Base-by-base conservation (phyloP, 305 asterid species). In the Fraxinus sp. region DNA sequence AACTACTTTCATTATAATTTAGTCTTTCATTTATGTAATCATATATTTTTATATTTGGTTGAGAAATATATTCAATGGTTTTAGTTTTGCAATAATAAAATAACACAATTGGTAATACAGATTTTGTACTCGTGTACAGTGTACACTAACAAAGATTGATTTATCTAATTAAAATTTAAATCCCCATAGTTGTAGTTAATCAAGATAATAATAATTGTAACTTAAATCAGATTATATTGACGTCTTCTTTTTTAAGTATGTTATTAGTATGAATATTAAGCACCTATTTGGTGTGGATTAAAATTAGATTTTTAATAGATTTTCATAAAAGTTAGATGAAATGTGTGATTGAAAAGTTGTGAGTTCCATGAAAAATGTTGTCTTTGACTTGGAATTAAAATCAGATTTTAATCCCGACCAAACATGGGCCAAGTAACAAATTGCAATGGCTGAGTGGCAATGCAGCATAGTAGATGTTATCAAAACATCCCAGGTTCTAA, bases 401-500 rank as follows among this genome's bases (percentile, higher is more conserved):
- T 55, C 64, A n/a, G 2, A 55, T 57, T 57, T n/a, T 57, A 57
- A 57, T 57, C 66, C 26, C 66, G 7, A 55, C 66, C 26, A 57
- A 18, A 18, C 66, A 57, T 57, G 11, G 26, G 66, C 66, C 3
- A 57, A 18, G 66, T 18, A 6, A 32, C 24, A 71, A 71, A 32
- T 71, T 72, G 46, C 26, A 7, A 9, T 14, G 75, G 24, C 24
- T 16, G 13, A 33, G 77, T 6, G 28, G 46, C 24, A 72, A 30
- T 14, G 24, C 9, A 33, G 32, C 18, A 1, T 14, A 16, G 26
- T 7, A 72, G 77, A 72, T 72, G 28, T 16, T 33, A 33, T 72
- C 26, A 33, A 33, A 72, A 72, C 77, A 72, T 72, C 77, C 77
- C 36, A 72, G 6, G n/a, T 72, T 72, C 77, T n/a, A 72, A 33